These are phyloP conservation scores for Bonia amplexicaulis DNA, from an alignment of 176 grass and related monocot genomes.

Conservation along the genomic window DNA sequence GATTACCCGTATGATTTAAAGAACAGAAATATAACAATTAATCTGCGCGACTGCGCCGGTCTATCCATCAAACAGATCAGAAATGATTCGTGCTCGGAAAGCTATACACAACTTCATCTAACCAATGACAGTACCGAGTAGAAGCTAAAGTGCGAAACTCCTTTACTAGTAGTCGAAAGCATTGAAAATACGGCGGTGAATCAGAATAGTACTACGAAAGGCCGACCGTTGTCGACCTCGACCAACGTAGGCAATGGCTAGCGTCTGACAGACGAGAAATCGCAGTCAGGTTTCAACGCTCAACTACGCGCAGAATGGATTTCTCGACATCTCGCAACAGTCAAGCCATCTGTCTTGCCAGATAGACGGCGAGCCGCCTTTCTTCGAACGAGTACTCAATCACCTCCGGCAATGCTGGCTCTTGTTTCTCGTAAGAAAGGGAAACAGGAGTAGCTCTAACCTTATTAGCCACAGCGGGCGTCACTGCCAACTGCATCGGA, in stretches of 20 bases:
- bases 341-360: conserved; percentile 26
- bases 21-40: background rate
- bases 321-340: background rate
- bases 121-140: background rate
- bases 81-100: background rate
- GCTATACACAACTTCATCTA: conserved; percentile 31
- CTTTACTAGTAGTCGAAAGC: conserved; percentile 17
- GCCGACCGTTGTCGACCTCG: conserved; percentile 46
- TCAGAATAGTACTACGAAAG: conserved; percentile 9
- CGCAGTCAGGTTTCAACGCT: conserved; percentile 30
- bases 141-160: background rate
- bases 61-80: background rate
- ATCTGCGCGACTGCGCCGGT: background rate
- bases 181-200: background rate
- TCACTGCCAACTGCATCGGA: conserved; percentile 60
- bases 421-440: conserved; percentile 36
- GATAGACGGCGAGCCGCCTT: conserved; percentile 51
- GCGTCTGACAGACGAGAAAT: conserved; percentile 21
- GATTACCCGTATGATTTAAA: background rate
- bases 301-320: background rate
- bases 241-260: conserved; percentile 14
- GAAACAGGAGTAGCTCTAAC: conserved; percentile 18
- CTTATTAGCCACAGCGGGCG: conserved; percentile 36
- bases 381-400: conserved; percentile 84
- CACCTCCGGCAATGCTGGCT: conserved; percentile 20